Conservation (phyloP, 164 flowering plant species). For the Chimonanthus salicifolius region DNA sequence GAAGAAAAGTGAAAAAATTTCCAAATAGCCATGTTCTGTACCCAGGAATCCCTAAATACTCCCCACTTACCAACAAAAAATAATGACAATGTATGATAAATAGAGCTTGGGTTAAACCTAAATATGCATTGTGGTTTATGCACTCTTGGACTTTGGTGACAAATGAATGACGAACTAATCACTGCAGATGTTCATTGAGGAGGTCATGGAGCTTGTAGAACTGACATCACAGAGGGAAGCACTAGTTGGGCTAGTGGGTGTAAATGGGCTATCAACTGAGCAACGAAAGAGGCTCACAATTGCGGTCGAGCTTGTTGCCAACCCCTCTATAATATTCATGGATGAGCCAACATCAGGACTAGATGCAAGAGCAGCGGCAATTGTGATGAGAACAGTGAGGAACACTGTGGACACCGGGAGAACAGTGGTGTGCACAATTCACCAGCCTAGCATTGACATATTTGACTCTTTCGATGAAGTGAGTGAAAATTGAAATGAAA, state of each 20-base stretch:
- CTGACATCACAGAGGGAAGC: slow-evolving; percentile 26
- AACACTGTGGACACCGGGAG: slow-evolving; percentile 49
- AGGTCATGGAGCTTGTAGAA: slow-evolving; percentile 51
- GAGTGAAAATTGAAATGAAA: not conserved
- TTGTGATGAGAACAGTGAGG: slow-evolving; percentile 51
- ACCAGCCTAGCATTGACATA: slow-evolving; percentile 58
- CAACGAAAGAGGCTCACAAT: slow-evolving; percentile 48
- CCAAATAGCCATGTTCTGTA: too few species aligned
- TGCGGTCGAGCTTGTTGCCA: slow-evolving; percentile 50
- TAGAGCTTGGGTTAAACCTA: too few species aligned
- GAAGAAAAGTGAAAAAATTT: too few species aligned
- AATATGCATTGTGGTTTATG: too few species aligned
- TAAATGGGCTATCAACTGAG: slow-evolving; percentile 45
- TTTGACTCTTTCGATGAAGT: slow-evolving; percentile 57
- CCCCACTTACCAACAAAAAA: too few species aligned
- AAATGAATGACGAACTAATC: not conserved
- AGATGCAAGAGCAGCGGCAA: slow-evolving; percentile 54
- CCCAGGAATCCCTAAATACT: too few species aligned
- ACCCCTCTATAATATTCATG: slow-evolving; percentile 51
- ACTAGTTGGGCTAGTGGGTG: slow-evolving; percentile 38
- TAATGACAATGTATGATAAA: too few species aligned
- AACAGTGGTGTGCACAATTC: slow-evolving; percentile 57
- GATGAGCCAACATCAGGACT: slow-evolving; percentile 56
- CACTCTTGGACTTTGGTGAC: not conserved
- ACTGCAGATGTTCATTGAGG: slow-evolving; percentile 40